Conservation (phyloP, 441 rosid species). For the Dalechampia spathulata region DNA sequence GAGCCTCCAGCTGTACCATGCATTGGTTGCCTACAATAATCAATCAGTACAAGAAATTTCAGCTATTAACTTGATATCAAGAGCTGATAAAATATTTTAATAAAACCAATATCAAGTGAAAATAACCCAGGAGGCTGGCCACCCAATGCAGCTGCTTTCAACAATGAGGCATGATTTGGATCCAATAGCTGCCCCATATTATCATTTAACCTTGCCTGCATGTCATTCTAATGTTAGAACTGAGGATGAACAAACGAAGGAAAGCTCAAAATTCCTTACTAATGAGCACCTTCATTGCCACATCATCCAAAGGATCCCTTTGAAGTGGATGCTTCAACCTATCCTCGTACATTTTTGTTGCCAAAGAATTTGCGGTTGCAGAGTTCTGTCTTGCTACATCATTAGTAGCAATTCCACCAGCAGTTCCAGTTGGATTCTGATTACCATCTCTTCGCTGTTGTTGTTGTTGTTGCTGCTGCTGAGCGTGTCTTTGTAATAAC, state of each 20-base stretch:
- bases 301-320: slow-evolving; percentile 70
- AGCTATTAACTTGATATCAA: neutral
- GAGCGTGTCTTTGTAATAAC: slow-evolving; percentile 34
- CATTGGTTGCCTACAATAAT: slow-evolving; percentile 53
- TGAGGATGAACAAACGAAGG: neutral
- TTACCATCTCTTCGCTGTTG: slow-evolving; percentile 60
- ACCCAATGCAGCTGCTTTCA: slow-evolving; percentile 59
- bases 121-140: slow-evolving; percentile 82
- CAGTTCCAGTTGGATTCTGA: slow-evolving; percentile 52
- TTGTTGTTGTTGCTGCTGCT: slow-evolving; percentile 37
- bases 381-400: slow-evolving; percentile 60
- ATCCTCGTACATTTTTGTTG: slow-evolving; percentile 74
- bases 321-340: slow-evolving; percentile 63
- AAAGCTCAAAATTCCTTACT: neutral
- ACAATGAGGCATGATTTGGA: slow-evolving; percentile 60
- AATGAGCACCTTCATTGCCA: slow-evolving; percentile 62
- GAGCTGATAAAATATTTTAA: neutral
- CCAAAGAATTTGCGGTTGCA: slow-evolving; percentile 66
- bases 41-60: slow-evolving; percentile 5
- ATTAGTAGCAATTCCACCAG: slow-evolving; percentile 50
- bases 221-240: neutral
- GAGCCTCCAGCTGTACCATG: slow-evolving; percentile 49
- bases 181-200: slow-evolving; percentile 69
- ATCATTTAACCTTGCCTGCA: slow-evolving; percentile 56
- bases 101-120: slow-evolving; percentile 1